Evolutionary conservation across 1,139 yeast genomes (phyloP).

Genomic region (Diutina pseudorugosa): DNA sequence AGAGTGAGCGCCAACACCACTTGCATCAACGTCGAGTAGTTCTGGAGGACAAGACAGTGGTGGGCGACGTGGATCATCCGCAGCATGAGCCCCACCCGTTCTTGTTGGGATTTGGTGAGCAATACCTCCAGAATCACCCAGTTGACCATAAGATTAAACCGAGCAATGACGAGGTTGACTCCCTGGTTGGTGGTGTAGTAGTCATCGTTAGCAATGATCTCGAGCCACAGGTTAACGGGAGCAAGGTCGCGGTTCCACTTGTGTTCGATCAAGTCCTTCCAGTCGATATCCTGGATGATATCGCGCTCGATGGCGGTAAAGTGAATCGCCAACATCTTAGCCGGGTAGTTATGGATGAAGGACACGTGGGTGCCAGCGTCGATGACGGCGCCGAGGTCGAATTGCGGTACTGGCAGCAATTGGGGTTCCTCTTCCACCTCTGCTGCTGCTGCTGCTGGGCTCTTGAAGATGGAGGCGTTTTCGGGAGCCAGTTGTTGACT

Average conservation of each 20-base stretch:
- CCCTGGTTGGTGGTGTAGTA: constrained; percentile 45
- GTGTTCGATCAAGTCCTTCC: constrained; percentile 79
- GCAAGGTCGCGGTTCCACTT: constrained; percentile 58
- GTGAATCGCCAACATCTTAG: constrained; percentile 60
- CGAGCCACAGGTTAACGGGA: constrained; percentile 82
- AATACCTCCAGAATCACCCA: constrained; percentile 88
- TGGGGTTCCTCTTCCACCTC: background rate
- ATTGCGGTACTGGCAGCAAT: background rate
- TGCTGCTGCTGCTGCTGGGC: background rate
- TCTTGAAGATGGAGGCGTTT: background rate
- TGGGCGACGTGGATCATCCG: constrained; percentile 81
- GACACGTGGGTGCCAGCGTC: constrained; percentile 48
- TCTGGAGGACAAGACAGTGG: constrained; percentile 59
- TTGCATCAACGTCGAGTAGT: constrained; percentile 81
- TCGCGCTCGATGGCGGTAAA: constrained; percentile 81
- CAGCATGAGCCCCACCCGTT: constrained; percentile 57
- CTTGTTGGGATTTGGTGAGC: constrained; percentile 45
- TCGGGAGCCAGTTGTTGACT: background rate
- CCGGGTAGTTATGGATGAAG: constrained; percentile 61
- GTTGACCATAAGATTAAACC: constrained; percentile 81
- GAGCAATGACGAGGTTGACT: constrained; percentile 69
- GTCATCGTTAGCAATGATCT: constrained; percentile 52
- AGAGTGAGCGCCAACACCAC: constrained; percentile 76
- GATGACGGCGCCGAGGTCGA: constrained; percentile 15
- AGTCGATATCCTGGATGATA: constrained; percentile 72